Conservation (phyloP, 2,329 filamentous ascomycete species). For the Plectosphaerella plurivora region DNA sequence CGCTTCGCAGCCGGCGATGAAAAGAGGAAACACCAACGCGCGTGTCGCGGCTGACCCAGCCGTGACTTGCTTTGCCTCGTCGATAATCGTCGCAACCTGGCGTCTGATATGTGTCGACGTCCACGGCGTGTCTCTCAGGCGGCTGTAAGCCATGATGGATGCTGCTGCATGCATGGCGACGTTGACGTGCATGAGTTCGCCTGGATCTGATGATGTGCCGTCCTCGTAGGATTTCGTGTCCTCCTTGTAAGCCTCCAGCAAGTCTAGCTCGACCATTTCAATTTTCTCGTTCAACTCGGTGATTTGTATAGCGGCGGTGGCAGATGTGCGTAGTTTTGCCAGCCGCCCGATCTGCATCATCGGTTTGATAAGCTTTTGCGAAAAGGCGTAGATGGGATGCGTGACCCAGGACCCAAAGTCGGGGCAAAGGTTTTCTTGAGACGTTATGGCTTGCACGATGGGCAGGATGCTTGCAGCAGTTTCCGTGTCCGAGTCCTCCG, state of each 20-base stretch:
- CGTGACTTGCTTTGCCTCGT: background rate
- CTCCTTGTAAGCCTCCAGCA: background rate
- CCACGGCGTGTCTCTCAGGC: background rate
- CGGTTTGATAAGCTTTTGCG: background rate
- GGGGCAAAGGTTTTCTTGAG: background rate
- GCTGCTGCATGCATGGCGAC: background rate
- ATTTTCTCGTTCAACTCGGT: background rate
- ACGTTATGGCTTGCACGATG: background rate
- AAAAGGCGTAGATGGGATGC: constrained; percentile 1
- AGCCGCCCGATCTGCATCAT: background rate
- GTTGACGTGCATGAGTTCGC: background rate
- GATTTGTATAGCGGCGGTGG: too few species aligned
- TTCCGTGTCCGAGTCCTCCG: background rate
- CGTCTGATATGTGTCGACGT: background rate
- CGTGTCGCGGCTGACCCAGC: background rate
- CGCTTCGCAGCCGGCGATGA: background rate
- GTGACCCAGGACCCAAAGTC: background rate
- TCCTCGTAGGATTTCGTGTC: background rate
- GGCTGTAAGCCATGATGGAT: background rate
- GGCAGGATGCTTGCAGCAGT: background rate
- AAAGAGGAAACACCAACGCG: background rate
- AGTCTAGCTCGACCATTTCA: background rate
- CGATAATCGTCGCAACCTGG: background rate
- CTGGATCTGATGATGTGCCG: background rate
- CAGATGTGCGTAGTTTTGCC: background rate